Base-by-base conservation (phyloP, 805 yeast species). In the Scheffersomyces spartinae region DNA sequence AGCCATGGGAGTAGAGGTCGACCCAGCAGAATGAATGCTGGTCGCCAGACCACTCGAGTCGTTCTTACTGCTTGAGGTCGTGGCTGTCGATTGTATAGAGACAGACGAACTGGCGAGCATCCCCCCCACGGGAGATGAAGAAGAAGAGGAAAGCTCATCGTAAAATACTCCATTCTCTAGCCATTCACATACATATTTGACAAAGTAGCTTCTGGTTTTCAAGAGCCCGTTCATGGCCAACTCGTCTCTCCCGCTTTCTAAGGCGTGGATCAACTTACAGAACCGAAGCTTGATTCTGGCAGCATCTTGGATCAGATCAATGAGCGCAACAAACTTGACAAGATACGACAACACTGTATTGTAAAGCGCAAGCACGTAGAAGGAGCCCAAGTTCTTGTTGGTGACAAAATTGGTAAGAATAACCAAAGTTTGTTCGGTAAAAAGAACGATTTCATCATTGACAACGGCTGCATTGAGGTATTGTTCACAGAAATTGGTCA, bases 181-280 rank as follows among this genome's bases (percentile, higher is more conserved):
- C 79, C 79, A 72, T 20, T 58, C 68, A 15, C 63, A 57, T 1
- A 56, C 55, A 3, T 52, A 38, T 31, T 64, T 63, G 11, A 74
- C 54, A 49, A 61, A 61, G 17, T 36, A 39, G 36, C 71, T 72
- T 37, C 77, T 61, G 7, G 62, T 20, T 21, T 49, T 56, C 39
- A 49, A 61, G 7, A 70, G 73, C 14, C 74, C 71, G 15, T 39
- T 39, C 24, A 54, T 46, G 25, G 59, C 65, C 32, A 42, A 45
- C 24, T 46, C 33, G 9, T 31, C 38, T 29, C 49, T 49, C 24
- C 54, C 53, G 2, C 27, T 13, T 21, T 64, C 67, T 9, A 63
- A 42, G 5, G 49, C 48, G 5, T 43, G 35, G 6, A 45, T 47
- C 17, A 64, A 38, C 23, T 59, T 52, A 28, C 70, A 59, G 33